Percentiles rank a stretch among this genome's conserved stretches.
Conservation (phyloP, 495 filamentous ascomycete genomes). For the Thozetella sp. region DNA sequence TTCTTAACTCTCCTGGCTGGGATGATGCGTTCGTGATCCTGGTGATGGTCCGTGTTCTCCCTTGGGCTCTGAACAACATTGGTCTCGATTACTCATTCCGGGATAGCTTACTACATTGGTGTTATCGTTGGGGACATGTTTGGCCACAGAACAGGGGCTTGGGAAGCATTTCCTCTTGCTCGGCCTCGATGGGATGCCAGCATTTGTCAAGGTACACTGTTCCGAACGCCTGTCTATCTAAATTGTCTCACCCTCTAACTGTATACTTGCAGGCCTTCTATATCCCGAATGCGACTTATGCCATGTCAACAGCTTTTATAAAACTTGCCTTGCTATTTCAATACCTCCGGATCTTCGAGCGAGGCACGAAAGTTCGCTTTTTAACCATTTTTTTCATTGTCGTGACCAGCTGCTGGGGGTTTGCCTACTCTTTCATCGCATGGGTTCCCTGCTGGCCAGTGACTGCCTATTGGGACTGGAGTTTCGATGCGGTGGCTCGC, state of each 20-base stretch:
- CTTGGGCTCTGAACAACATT: not conserved
- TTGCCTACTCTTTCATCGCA: conserved; percentile 24
- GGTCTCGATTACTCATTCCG: conserved; percentile 11
- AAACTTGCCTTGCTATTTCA: conserved; percentile 26
- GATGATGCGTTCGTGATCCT: conserved; percentile 28
- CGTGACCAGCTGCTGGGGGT: conserved; percentile 22
- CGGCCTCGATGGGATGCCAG: conserved; percentile 9
- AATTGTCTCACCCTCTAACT: conserved; percentile 8
- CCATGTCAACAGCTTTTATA: conserved; percentile 24
- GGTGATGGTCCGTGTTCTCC: conserved; percentile 17
- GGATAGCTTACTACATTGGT: not conserved
- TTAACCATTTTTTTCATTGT: conserved; percentile 10
- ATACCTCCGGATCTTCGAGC: conserved; percentile 27
- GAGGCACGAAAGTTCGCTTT: conserved; percentile 18
- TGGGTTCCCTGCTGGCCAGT: conserved; percentile 27
- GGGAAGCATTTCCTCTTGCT: conserved; percentile 24
- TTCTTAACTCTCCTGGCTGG: conserved; percentile 23
- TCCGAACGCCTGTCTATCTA: not conserved
- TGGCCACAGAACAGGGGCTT: conserved; percentile 27
- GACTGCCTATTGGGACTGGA: conserved; percentile 26
- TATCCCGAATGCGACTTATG: conserved; percentile 21
- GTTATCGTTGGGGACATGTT: not conserved
- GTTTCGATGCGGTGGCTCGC: conserved; percentile 6
- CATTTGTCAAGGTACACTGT: conserved; percentile 23
- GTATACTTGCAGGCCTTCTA: conserved; percentile 23